phyloP scores from a whole-genome alignment of 768 basidiomycete genomes.

The Dacryopinax primogenitus region DNA sequence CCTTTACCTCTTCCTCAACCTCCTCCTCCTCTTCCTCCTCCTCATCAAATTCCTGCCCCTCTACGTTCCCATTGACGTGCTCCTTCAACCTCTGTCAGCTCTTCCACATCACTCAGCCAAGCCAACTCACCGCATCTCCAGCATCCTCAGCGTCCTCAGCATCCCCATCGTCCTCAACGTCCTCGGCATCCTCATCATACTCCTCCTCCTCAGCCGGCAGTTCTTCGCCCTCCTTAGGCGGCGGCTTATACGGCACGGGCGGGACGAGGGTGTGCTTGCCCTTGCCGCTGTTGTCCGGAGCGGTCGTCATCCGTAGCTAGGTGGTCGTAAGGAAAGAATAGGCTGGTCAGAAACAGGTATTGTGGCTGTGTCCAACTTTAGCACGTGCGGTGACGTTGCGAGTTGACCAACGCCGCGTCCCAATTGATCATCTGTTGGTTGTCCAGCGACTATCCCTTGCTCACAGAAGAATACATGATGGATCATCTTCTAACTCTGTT shows the following conservation, averaged over 20 bases:
- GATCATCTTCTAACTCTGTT: neutral
- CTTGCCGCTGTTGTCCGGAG: constrained; percentile 8
- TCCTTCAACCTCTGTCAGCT: neutral
- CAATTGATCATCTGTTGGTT: too few relatives aligned
- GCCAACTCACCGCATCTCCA: neutral
- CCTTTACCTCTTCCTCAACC: neutral
- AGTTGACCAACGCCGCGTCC: too few relatives aligned
- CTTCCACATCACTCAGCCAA: neutral
- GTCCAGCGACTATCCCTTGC: neutral
- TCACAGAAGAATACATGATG: neutral
- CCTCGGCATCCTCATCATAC: neutral
- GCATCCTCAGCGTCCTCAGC: too few relatives aligned
- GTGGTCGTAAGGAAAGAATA: neutral
- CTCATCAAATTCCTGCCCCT: neutral
- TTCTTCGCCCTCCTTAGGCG: neutral
- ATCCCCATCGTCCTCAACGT: neutral
- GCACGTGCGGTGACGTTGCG: too few relatives aligned
- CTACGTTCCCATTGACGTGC: neutral
- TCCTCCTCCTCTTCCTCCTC: constrained; percentile 2
- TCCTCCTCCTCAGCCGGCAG: constrained; percentile 8
- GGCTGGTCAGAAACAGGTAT: constrained; percentile 7
- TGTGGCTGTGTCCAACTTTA: constrained; percentile 2
- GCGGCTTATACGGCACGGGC: constrained; percentile 5
- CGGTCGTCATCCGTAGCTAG: neutral
- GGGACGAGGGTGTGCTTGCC: constrained; percentile 5